A percentile compares a stretch with the other conserved stretches of the same genome.
phyloP scores from a whole-genome alignment of 2,329 filamentous ascomycete genomes.

The Colletotrichum trifolii region DNA sequence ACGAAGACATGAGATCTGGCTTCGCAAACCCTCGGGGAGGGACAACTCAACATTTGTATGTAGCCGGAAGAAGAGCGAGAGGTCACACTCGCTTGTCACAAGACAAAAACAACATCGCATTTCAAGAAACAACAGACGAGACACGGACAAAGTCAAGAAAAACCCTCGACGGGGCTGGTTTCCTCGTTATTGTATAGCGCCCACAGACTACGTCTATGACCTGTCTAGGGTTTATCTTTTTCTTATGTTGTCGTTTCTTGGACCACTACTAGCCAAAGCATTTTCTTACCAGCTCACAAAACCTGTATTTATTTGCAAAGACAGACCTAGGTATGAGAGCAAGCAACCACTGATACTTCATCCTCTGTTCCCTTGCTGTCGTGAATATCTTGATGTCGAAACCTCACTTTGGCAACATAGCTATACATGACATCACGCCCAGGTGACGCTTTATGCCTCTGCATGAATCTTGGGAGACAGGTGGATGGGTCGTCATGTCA shows the following conservation, averaged over 20 bases:
- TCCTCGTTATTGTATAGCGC: conserved; percentile 16
- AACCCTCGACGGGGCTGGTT: conserved; percentile 34
- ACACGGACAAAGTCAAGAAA: conserved; percentile 7
- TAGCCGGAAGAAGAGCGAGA: conserved; percentile 20
- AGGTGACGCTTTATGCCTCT: no score
- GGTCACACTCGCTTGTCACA: not conserved
- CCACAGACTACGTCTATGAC: conserved; percentile 2
- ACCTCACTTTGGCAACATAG: no score
- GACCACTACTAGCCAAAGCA: not conserved
- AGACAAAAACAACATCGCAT: conserved; percentile 9
- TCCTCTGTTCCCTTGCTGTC: no score
- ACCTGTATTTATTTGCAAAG: conserved; percentile 21
- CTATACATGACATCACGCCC: no score
- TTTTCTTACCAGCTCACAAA: not conserved
- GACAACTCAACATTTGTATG: conserved; percentile 10
- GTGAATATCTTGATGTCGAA: not conserved
- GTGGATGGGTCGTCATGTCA: no score
- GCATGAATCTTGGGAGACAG: no score
- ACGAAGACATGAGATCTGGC: not conserved
- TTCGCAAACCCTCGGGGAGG: not conserved
- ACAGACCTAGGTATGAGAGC: conserved; percentile 26
- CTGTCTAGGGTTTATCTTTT: conserved; percentile 25
- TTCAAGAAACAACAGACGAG: conserved; percentile 21
- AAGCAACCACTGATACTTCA: conserved; percentile 26
- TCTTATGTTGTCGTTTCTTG: conserved; percentile 5